Base-by-base conservation (phyloP, 2,329 filamentous ascomycete genomes). In the Ophiostoma sp. region DNA sequence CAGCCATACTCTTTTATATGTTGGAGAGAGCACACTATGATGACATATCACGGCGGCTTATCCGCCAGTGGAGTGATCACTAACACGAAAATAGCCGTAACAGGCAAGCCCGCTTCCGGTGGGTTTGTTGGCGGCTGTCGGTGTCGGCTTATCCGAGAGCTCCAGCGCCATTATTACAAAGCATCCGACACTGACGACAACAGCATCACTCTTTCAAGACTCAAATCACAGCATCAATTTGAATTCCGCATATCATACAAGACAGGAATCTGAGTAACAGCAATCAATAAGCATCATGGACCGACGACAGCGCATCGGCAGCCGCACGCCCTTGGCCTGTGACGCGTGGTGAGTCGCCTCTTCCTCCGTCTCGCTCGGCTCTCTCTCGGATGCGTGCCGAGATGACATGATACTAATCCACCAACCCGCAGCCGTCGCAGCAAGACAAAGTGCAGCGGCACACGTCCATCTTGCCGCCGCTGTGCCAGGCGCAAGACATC, bases 371-470 rank as follows among this genome's bases (percentile, higher is more conserved):
- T 47, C 45, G 2, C 9, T 47, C 14, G 6, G 45, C 45, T 47
- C 45, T 14, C 12, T 14, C 27, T 27, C 27, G 27, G 27, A 27
- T 27, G 27, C 27, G 27, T 27, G 27, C 45, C 45, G 14, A 2
- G 45, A 47, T 47, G 45, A 47, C 45, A 47, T 47, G 16, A 47
- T 47, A 27, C 45, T 14, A 1, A 2, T 52, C 49, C 27, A 9
- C 18, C 49, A 55, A 27, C 18, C 27, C 27, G 4, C 2, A 55
- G 49, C 49, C 49, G 49, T 8, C 49, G 49, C 8, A 55, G 49
- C 49, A 55, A 55, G 49, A 55, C 49, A 55, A 55, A 55, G 49
- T 55, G 49, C 49, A 55, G 49, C 49, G 49, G 49, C 11, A 55
- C n/a, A 2, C 49, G n/a, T 2, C 49, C 49, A 7, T 18, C 11